Percentiles rank a stretch among this genome's conserved stretches.
These are phyloP conservation scores for Xylaria bambusicola DNA, from an alignment of 495 filamentous ascomycete genomes.

Conservation along the genomic window DNA sequence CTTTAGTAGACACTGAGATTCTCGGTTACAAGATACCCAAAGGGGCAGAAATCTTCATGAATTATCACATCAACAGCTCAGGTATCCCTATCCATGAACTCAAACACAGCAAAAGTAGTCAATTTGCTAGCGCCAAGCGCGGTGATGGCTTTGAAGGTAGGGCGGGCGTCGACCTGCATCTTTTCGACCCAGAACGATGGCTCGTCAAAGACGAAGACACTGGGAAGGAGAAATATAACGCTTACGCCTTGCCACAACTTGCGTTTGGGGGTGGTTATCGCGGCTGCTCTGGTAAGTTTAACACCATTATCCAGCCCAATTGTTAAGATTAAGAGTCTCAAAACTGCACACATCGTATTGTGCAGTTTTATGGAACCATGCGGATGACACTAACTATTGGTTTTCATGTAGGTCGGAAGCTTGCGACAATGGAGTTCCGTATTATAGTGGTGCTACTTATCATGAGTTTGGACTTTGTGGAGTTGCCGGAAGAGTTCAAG, in stretches of 20 bases:
- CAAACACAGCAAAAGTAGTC: conserved; percentile 25
- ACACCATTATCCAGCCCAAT: no score
- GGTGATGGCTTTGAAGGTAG: conserved; percentile 22
- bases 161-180: conserved; percentile 20
- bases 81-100: conserved; percentile 27
- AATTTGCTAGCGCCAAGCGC: conserved; percentile 21
- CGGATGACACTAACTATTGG: no score
- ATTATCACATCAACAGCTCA: conserved; percentile 23
- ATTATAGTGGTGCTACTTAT: conserved; percentile 26
- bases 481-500: conserved; percentile 20
- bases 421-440: conserved; percentile 26
- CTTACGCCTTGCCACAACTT: conserved; percentile 24
- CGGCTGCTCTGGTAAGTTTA: conserved; percentile 29
- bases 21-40: conserved; percentile 39
- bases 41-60: conserved; percentile 33
- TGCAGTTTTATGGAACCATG: no score
- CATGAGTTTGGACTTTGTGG: conserved; percentile 28
- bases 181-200: conserved; percentile 38
- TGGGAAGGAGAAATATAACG: conserved; percentile 31
- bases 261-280: conserved; percentile 29
- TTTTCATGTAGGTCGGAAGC: conserved; percentile 22
- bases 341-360: neutral
- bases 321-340: no score
- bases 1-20: conserved; percentile 35
- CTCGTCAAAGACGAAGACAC: conserved; percentile 26